Percentiles rank a stretch among this genome's conserved stretches.
Conservation (phyloP, 768 basidiomycete species). For the Agaricus blazei region DNA sequence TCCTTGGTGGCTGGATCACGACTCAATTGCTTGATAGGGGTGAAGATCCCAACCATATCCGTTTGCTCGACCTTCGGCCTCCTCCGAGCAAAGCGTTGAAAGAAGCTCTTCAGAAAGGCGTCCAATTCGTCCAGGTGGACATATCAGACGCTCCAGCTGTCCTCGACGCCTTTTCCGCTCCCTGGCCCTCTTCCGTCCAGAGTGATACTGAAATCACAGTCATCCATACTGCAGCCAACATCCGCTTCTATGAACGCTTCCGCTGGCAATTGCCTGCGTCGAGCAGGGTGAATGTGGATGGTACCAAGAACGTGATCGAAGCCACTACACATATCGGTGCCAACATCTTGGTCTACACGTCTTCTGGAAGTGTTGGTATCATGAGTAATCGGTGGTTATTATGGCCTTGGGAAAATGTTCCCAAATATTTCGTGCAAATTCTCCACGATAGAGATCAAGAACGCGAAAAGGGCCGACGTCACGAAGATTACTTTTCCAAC, state of each 20-base stretch:
- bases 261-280: conserved; percentile 47
- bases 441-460: conserved; percentile 55
- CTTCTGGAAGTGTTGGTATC: conserved; percentile 63
- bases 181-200: conserved; percentile 44
- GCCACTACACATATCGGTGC: conserved; percentile 54
- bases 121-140: conserved; percentile 57
- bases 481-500: conserved; percentile 71
- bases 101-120: conserved; percentile 43
- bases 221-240: conserved; percentile 74
- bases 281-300: conserved; percentile 56
- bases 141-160: conserved; percentile 50
- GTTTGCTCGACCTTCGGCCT: conserved; percentile 61
- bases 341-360: conserved; percentile 61
- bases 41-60: conserved; percentile 59
- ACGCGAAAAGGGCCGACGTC: conserved; percentile 37
- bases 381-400: conserved; percentile 56
- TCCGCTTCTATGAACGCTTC: conserved; percentile 72
- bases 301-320: conserved; percentile 62
- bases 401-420: conserved; percentile 71
- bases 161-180: conserved; percentile 53
- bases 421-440: conserved; percentile 53
- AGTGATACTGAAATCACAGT: conserved; percentile 47
- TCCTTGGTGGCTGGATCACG: conserved; percentile 76
- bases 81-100: conserved; percentile 55
- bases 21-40: conserved; percentile 64